These are phyloP conservation scores for Trifolium dubium DNA, from an alignment of 306 rosid species.

Conservation along the genomic window DNA sequence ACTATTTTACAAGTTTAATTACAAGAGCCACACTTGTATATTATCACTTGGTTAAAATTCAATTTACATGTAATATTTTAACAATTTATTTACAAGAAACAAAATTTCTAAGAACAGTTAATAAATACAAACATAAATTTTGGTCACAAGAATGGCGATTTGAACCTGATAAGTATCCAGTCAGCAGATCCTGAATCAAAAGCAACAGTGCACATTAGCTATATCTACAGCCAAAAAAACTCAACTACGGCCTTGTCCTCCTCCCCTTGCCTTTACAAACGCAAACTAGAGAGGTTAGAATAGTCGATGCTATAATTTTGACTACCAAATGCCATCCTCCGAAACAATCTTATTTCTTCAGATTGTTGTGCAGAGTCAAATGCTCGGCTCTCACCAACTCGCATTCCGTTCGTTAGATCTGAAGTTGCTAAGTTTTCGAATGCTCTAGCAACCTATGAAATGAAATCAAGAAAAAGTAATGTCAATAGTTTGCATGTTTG, in stretches of 20 bases:
- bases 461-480: slow-evolving; percentile 40
- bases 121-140: slow-evolving; percentile 41
- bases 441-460: slow-evolving; percentile 84
- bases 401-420: slow-evolving; percentile 87
- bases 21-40: neutral
- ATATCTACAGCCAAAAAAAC: slow-evolving; percentile 32
- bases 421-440: slow-evolving; percentile 68
- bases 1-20: neutral
- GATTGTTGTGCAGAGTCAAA: slow-evolving; percentile 76
- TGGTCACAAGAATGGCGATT: slow-evolving; percentile 46
- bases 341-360: slow-evolving; percentile 68
- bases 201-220: slow-evolving; percentile 37
- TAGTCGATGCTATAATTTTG: slow-evolving; percentile 75
- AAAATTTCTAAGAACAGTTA: slow-evolving; percentile 35
- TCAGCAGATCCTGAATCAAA: slow-evolving; percentile 41
- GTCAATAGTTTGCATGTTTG: slow-evolving; percentile 11
- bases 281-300: slow-evolving; percentile 57
- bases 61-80: slow-evolving; percentile 30
- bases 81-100: slow-evolving; percentile 44
- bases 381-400: slow-evolving; percentile 76
- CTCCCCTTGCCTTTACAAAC: slow-evolving; percentile 39
- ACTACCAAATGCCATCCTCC: slow-evolving; percentile 79
- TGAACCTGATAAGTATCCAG: slow-evolving; percentile 43
- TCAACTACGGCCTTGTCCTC: slow-evolving; percentile 32
- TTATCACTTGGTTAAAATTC: slow-evolving; percentile 31